These are phyloP conservation scores for Vaccinium darrowii DNA, from an alignment of 148 eudicot genomes.

Conservation along the genomic window DNA sequence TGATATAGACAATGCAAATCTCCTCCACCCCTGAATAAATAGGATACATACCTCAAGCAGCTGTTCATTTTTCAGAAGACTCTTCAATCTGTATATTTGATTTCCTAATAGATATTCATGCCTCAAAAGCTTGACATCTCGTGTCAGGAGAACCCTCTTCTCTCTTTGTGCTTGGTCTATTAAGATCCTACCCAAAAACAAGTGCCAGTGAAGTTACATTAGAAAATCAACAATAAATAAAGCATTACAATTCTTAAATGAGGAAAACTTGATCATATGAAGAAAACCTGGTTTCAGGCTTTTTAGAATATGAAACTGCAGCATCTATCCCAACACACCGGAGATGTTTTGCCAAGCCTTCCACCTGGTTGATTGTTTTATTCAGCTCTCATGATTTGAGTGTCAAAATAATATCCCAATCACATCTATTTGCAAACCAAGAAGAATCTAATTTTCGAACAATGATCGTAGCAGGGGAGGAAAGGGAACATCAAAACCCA, in stretches of 20 bases:
- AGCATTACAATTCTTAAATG: not conserved
- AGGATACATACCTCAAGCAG: constrained; percentile 64
- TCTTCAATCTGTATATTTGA: constrained; percentile 86
- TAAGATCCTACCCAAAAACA: constrained; percentile 53
- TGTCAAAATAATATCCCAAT: not conserved
- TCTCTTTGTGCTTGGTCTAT: constrained; percentile 80
- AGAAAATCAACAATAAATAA: not conserved
- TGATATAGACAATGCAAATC: too few species aligned
- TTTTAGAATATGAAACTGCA: constrained; percentile 70
- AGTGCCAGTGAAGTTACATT: not conserved
- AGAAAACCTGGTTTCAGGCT: constrained; percentile 76
- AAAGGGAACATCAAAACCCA: not conserved
- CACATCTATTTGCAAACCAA: not conserved
- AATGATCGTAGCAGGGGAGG: not conserved
- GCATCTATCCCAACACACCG: constrained; percentile 96
- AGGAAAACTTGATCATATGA: not conserved
- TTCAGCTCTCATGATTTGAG: not conserved
- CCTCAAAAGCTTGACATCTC: constrained; percentile 86
- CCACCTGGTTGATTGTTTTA: constrained; percentile 48
- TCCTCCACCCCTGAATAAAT: not conserved
- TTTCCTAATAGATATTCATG: constrained; percentile 73
- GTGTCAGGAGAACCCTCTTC: constrained; percentile 86
- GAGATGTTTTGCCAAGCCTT: constrained; percentile 92
- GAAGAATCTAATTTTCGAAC: not conserved
- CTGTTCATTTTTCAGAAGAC: constrained; percentile 89